Evolutionary conservation across 2,329 filamentous ascomycete species (phyloP).

Genomic region (Colletotrichum filicis): DNA sequence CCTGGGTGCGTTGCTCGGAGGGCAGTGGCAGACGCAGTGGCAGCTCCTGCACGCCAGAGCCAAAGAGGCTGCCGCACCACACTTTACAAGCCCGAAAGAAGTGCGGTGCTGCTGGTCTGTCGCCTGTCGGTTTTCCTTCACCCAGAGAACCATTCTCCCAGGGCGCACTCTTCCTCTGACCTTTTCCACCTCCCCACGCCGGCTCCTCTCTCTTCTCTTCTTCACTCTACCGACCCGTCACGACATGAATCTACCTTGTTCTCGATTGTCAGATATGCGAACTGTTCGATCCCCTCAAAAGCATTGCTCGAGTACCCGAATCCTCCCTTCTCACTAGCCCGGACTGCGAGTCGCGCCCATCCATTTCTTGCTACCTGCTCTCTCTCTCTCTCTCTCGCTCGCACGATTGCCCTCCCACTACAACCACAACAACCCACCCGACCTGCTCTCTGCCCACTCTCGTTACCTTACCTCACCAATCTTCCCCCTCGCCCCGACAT

Average conservation of each 20-base stretch:
- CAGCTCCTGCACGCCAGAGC: slow-evolving; percentile 28
- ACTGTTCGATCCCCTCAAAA: slow-evolving; percentile 32
- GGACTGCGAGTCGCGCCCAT: slow-evolving; percentile 33
- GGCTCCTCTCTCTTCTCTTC: slow-evolving; percentile 13
- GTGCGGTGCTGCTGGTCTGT: slow-evolving; percentile 23
- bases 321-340: slow-evolving; percentile 34
- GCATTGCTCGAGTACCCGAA: slow-evolving; percentile 33
- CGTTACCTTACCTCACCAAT: slow-evolving; percentile 33
- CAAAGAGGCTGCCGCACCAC: slow-evolving; percentile 32
- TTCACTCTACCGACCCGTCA: slow-evolving; percentile 20
- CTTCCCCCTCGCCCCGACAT: slow-evolving; percentile 30
- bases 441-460: slow-evolving; percentile 29
- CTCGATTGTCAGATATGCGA: slow-evolving; percentile 36
- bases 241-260: slow-evolving; percentile 33
- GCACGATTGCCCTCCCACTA: slow-evolving; percentile 27
- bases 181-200: slow-evolving; percentile 32
- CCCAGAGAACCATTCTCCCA: slow-evolving; percentile 29
- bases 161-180: slow-evolving; percentile 30
- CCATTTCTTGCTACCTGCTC: slow-evolving; percentile 29
- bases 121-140: slow-evolving; percentile 30
- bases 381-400: slow-evolving; percentile 12
- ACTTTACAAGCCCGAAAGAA: slow-evolving; percentile 29
- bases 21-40: background rate
- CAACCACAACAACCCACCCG: slow-evolving; percentile 35
- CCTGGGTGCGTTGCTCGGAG: slow-evolving; percentile 11